Percentiles rank a stretch among this genome's conserved stretches.
These are phyloP conservation scores for Taxillus chinensis DNA, from an alignment of 164 flowering plant genomes.

Conservation along the genomic window DNA sequence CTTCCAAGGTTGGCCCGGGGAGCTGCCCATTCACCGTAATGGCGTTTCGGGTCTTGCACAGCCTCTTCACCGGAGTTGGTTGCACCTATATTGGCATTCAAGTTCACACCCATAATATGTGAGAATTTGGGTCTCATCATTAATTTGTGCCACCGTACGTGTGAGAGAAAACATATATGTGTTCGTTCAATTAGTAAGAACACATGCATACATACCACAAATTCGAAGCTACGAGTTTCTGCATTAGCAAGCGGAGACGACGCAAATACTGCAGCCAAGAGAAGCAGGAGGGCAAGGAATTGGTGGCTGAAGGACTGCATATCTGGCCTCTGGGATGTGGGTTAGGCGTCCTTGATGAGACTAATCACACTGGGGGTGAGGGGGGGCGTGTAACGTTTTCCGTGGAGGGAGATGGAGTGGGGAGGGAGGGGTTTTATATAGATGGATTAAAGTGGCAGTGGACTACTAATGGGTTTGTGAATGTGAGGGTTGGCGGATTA, in stretches of 20 bases:
- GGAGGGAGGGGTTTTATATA: neutral
- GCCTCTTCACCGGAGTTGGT: slow-evolving; percentile 90
- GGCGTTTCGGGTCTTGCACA: slow-evolving; percentile 65
- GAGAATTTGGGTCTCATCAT: too few relatives aligned
- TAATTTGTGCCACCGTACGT: too few relatives aligned
- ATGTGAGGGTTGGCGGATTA: neutral
- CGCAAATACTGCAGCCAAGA: slow-evolving; percentile 13
- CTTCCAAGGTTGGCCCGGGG: slow-evolving; percentile 84
- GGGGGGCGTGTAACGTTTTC: neutral
- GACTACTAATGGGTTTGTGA: neutral
- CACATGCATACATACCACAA: slow-evolving; percentile 30
- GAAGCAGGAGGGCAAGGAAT: slow-evolving; percentile 17
- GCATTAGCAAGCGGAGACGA: slow-evolving; percentile 14
- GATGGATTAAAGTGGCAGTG: neutral
- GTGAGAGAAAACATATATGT: too few relatives aligned
- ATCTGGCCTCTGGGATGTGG: neutral
- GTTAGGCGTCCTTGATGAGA: neutral
- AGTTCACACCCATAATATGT: too few relatives aligned
- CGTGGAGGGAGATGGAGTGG: neutral
- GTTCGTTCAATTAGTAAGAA: neutral
- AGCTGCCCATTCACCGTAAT: slow-evolving; percentile 83
- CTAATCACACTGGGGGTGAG: neutral
- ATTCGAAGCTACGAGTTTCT: slow-evolving; percentile 46
- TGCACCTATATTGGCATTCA: slow-evolving; percentile 36
- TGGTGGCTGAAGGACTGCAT: slow-evolving; percentile 12